Evolutionary conservation across 2,329 filamentous ascomycete genomes (phyloP).

Genomic region (Ophiocordyceps sinensis): DNA sequence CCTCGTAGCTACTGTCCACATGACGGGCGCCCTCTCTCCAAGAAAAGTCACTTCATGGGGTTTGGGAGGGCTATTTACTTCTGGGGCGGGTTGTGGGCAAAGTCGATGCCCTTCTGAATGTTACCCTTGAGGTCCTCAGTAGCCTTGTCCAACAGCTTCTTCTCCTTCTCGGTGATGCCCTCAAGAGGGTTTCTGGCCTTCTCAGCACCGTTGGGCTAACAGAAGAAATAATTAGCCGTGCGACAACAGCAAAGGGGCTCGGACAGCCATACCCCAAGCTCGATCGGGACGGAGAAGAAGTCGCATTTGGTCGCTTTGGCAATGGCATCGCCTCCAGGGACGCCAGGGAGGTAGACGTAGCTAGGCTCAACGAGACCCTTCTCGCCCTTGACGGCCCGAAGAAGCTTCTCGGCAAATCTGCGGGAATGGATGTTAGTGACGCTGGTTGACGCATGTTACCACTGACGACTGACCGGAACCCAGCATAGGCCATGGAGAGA

Average conservation of each 20-base stretch:
- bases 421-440: slow-evolving; percentile 4
- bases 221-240: slow-evolving; percentile 11
- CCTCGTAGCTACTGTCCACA: slow-evolving; percentile 17
- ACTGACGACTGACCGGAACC: slow-evolving; percentile 58
- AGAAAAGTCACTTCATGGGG: slow-evolving; percentile 12
- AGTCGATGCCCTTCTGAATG: slow-evolving; percentile 86
- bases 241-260: neutral
- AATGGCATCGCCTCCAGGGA: slow-evolving; percentile 76
- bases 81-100: slow-evolving; percentile 75
- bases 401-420: slow-evolving; percentile 86
- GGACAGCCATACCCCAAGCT: slow-evolving; percentile 67
- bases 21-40: slow-evolving; percentile 11
- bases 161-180: slow-evolving; percentile 71
- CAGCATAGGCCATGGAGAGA: slow-evolving; percentile 89
- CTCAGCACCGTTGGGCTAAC: slow-evolving; percentile 65
- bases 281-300: slow-evolving; percentile 91
- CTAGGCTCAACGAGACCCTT: slow-evolving; percentile 89
- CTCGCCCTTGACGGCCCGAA: slow-evolving; percentile 79
- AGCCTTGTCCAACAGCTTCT: slow-evolving; percentile 66
- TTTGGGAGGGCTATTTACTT: slow-evolving; percentile 46
- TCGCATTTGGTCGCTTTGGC: slow-evolving; percentile 71
- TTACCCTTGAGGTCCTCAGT: slow-evolving; percentile 76
- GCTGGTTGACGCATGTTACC: neutral
- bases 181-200: slow-evolving; percentile 71
- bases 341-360: slow-evolving; percentile 86